Evolutionary conservation across 2,329 filamentous ascomycete genomes (phyloP).

Genomic region (Scopulariopsis brevicaulis): DNA sequence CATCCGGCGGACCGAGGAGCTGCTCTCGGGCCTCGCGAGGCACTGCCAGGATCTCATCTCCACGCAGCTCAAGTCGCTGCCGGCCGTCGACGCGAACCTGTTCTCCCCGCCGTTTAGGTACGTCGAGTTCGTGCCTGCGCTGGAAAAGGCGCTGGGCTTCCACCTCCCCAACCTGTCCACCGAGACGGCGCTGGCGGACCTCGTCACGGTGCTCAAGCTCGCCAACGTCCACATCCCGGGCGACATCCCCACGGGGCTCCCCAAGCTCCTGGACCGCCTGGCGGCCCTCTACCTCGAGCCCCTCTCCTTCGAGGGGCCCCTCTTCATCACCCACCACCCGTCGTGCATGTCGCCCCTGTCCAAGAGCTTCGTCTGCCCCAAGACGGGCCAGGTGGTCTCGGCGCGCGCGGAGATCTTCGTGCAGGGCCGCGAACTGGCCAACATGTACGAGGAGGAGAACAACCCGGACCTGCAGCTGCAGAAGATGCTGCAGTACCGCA

Average conservation of each 20-base stretch:
- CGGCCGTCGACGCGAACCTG: constrained; percentile 24
- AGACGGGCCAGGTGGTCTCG: constrained; percentile 60
- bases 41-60: constrained; percentile 35
- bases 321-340: constrained; percentile 85
- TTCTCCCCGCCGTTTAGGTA: constrained; percentile 48
- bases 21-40: constrained; percentile 50
- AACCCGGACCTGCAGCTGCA: constrained; percentile 73
- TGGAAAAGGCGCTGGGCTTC: constrained; percentile 57
- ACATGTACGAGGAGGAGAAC: constrained; percentile 98
- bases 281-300: constrained; percentile 70
- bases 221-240: constrained; percentile 54
- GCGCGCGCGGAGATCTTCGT: constrained; percentile 82
- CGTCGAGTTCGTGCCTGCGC: constrained; percentile 71
- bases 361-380: constrained; percentile 68
- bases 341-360: constrained; percentile 83
- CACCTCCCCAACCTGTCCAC: constrained; percentile 52
- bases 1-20: constrained; percentile 61
- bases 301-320: constrained; percentile 51
- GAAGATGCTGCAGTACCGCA: constrained; percentile 58
- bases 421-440: constrained; percentile 70
- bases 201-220: constrained; percentile 43
- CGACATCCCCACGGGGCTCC: constrained; percentile 45
- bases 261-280: constrained; percentile 69
- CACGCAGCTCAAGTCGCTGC: constrained; percentile 31
- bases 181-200: constrained; percentile 41